Base-by-base conservation (phyloP, 192 early-diverging fungal species). In the Backusella sp. region DNA sequence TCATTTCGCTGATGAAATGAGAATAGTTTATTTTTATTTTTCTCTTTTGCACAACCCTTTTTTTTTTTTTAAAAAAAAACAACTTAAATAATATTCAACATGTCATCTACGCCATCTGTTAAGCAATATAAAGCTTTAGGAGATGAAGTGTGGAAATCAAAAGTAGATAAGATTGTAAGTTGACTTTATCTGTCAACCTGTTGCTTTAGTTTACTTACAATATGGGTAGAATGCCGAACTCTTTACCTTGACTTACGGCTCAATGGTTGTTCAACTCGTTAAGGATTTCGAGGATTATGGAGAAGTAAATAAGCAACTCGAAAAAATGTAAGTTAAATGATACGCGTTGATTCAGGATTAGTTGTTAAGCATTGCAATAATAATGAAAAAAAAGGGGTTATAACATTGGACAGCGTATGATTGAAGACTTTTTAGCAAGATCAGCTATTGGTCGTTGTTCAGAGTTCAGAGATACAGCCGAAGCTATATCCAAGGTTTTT, bases 221-320 rank as follows among this genome's bases (percentile, higher is more conserved):
- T 8, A 21, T 30, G 4, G 5, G 34, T 81, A 93, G 85, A 96
- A 92, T 73, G 95, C 93, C 0, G 98, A 99, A 85, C 92, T 99
- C 12, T 99, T 99, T 80, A 94, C 95, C 12, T 86, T 99, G 49
- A 99, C 98, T 75, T 99, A 99, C 83, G 98, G 98, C 19, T 96
- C 98, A 5, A 87, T 99, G 11, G 98, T 99, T 1, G 92, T 92
- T 21, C 97, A 98, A 77, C 88, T 99, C 7, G 88, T 97, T 36
- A 94, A 95, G 76, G 98, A 99, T 82, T 94, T 90, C 75, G 94
- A 98, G 77, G 94, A 98, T 84, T 97, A 96, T 73, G 76, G 76
- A 35, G 91, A 95, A 62, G 96, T 99, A 37, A 99, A 99, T 84
- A 92, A 92, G 77, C 96, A 99, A 79, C 90, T 99, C 52, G 97